A percentile compares a stretch with the other conserved stretches of the same genome.
Evolutionary conservation across 192 early-diverging fungal species (phyloP).

Genomic region (Coemansia sp.): DNA sequence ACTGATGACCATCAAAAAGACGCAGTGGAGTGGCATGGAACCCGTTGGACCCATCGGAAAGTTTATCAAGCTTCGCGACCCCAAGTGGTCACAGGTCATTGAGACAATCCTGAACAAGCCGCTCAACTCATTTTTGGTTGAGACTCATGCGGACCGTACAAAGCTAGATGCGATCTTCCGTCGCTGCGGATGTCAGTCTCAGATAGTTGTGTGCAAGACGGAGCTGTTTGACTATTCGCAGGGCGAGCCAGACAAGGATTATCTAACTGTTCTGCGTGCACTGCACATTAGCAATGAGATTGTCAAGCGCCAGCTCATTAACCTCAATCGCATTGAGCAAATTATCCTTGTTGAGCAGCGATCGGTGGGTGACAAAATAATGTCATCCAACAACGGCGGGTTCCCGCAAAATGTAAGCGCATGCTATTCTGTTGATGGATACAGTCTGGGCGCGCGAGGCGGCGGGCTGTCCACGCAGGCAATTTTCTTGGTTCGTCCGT

Average conservation of each 20-base stretch:
- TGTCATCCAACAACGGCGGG: slow-evolving; percentile 53
- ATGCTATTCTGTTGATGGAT: slow-evolving; percentile 62
- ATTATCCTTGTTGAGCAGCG: slow-evolving; percentile 64
- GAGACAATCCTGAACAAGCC: slow-evolving; percentile 63
- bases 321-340: slow-evolving; percentile 64
- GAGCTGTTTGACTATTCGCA: slow-evolving; percentile 68
- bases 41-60: slow-evolving; percentile 75
- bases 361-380: slow-evolving; percentile 40
- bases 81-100: slow-evolving; percentile 59
- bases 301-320: slow-evolving; percentile 75
- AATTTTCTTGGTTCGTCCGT: slow-evolving; percentile 36
- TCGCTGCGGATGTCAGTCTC: slow-evolving; percentile 48
- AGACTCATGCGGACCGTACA: slow-evolving; percentile 62
- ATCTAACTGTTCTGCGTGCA: slow-evolving; percentile 63
- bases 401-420: slow-evolving; percentile 63
- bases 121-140: slow-evolving; percentile 70
- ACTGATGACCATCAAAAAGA: slow-evolving; percentile 54
- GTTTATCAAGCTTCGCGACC: slow-evolving; percentile 59
- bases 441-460: slow-evolving; percentile 58
- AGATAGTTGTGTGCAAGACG: slow-evolving; percentile 61
- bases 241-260: slow-evolving; percentile 63
- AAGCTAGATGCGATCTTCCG: slow-evolving; percentile 59
- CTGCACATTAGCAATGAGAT: slow-evolving; percentile 65
- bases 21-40: slow-evolving; percentile 39
- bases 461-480: slow-evolving; percentile 52